phyloP scores from a whole-genome alignment of 345 rosid species.

The Cardiospermum halicacabum region DNA sequence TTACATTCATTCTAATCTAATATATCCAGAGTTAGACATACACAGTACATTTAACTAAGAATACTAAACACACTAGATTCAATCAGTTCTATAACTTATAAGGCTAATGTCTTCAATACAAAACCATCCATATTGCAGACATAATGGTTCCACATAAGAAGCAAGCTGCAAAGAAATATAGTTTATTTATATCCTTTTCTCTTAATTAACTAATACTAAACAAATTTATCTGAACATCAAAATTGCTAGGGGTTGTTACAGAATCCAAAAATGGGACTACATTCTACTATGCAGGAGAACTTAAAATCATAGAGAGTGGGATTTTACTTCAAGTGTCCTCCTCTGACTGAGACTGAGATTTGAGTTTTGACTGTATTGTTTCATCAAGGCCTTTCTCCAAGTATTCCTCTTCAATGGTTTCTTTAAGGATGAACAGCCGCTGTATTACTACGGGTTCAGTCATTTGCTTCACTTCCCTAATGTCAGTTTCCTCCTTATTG shows the following conservation, averaged over 20 bases:
- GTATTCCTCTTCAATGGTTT: conserved; percentile 85
- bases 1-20: too few species aligned
- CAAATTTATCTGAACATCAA: background rate
- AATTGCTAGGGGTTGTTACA: background rate
- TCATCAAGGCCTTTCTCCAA: conserved; percentile 30
- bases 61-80: too few species aligned
- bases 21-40: too few species aligned
- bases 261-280: background rate
- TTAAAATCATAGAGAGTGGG: background rate
- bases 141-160: background rate
- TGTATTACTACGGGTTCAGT: conserved; percentile 85
- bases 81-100: background rate
- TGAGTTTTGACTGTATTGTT: conserved; percentile 17
- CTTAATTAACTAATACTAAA: background rate
- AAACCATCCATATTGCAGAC: background rate
- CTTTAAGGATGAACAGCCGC: conserved; percentile 75
- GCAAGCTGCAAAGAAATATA: background rate
- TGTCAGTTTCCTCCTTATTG: conserved; percentile 73
- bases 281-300: background rate
- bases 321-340: conserved; percentile 30
- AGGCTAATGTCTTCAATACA: background rate
- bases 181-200: background rate
- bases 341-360: conserved; percentile 20
- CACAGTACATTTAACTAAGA: too few species aligned
- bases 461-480: conserved; percentile 80